A percentile compares a stretch with the other conserved stretches of the same genome.
These are phyloP conservation scores for Xylaria sp. DNA, from an alignment of 2,329 filamentous ascomycete genomes.

Conservation along the genomic window DNA sequence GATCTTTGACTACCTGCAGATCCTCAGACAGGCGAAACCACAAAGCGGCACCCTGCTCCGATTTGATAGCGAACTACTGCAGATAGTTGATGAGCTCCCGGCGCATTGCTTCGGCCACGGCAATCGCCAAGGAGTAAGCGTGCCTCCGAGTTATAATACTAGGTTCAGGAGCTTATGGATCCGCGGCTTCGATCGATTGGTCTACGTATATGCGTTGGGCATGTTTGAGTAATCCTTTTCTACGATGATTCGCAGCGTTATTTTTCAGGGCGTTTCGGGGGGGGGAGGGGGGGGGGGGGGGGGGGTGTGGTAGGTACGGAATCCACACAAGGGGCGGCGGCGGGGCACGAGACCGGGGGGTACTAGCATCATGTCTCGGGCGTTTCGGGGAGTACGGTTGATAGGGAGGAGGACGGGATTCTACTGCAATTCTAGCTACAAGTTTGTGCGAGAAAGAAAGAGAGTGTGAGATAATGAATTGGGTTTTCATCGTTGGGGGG, in stretches of 20 bases:
- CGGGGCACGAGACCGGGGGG: not conserved
- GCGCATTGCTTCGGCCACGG: not conserved
- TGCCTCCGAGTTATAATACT: not conserved
- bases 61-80: not conserved
- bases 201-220: not conserved
- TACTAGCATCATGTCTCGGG: not conserved
- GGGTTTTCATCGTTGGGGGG: no score
- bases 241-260: not conserved
- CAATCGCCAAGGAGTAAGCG: not conserved
- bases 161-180: not conserved
- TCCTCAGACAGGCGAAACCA: not conserved
- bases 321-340: not conserved
- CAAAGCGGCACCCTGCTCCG: not conserved
- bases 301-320: no score
- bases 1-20: not conserved
- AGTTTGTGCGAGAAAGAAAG: no score
- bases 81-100: not conserved
- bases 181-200: not conserved
- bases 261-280: not conserved
- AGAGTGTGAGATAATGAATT: no score
- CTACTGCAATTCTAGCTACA: not conserved
- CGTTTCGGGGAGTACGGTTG: not conserved
- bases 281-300: no score
- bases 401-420: not conserved
- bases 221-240: not conserved